phyloP scores from a whole-genome alignment of 1,284 basidiomycete genomes.

The Microbotryum intermedium region DNA sequence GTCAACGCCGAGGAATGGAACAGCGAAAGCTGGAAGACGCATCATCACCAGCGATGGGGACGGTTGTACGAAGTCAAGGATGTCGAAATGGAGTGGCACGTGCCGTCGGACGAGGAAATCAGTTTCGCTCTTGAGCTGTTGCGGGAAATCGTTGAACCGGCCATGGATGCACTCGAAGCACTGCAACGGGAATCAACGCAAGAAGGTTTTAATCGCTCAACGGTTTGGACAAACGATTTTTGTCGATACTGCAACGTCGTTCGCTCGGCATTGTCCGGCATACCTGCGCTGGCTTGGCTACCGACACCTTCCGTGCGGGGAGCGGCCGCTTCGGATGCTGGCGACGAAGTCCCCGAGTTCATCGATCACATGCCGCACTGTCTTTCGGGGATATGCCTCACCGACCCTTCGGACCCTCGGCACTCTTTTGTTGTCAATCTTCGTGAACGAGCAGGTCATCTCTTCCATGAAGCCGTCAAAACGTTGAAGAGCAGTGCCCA shows the following conservation, averaged over 20 bases:
- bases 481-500: conserved; percentile 44
- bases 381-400: conserved; percentile 61
- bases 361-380: conserved; percentile 36
- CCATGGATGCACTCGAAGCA: conserved; percentile 58
- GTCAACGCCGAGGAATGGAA: conserved; percentile 78
- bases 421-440: conserved; percentile 58
- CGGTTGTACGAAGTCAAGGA: conserved; percentile 67
- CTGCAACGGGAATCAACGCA: conserved; percentile 39
- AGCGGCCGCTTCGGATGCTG: conserved; percentile 52
- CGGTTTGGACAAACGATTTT: conserved; percentile 79
- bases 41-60: conserved; percentile 48
- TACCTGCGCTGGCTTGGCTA: conserved; percentile 55
- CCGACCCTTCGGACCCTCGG: conserved; percentile 63
- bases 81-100: conserved; percentile 81
- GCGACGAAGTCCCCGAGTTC: conserved; percentile 41
- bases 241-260: conserved; percentile 55
- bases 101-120: conserved; percentile 65
- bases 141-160: conserved; percentile 58
- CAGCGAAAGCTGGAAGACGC: conserved; percentile 47
- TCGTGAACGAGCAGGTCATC: conserved; percentile 59
- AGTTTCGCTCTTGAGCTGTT: conserved; percentile 71
- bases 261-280: conserved; percentile 60
- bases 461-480: conserved; percentile 60
- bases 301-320: conserved; percentile 48
- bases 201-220: conserved; percentile 44